Percentiles rank a stretch among this genome's conserved stretches.
Evolutionary conservation across 306 rosid species (phyloP).

Genomic region (Acmispon strigosus): DNA sequence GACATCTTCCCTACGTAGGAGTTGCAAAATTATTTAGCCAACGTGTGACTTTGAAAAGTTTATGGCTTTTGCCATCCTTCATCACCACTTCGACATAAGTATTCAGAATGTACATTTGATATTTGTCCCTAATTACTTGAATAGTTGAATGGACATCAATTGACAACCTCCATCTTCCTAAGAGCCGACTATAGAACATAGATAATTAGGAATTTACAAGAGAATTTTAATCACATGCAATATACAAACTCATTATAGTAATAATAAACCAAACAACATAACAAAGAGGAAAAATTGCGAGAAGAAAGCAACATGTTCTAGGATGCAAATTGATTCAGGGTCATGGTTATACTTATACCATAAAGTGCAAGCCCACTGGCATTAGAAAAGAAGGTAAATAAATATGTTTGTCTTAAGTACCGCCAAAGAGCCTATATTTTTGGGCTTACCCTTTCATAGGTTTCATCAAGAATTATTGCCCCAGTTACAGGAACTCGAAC

Average conservation of each 20-base stretch:
- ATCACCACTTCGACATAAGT: neutral
- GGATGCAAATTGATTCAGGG: neutral
- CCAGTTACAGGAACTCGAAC: conserved; percentile 98
- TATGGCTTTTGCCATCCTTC: neutral
- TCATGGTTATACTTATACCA: conserved; percentile 6
- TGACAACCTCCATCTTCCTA: neutral
- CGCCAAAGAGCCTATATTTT: neutral
- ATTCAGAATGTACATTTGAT: neutral
- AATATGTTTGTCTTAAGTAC: neutral
- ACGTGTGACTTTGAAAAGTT: neutral
- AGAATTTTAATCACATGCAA: neutral
- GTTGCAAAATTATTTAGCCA: neutral
- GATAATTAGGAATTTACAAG: neutral
- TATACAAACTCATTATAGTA: neutral
- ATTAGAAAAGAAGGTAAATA: neutral
- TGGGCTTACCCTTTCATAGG: conserved; percentile 80
- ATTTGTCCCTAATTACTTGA: neutral
- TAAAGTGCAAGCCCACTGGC: neutral
- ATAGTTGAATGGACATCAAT: neutral
- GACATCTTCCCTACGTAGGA: neutral
- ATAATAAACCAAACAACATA: neutral
- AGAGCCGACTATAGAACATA: neutral
- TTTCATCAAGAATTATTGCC: conserved; percentile 93
- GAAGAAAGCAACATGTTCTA: neutral
- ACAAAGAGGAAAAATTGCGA: neutral